These are phyloP conservation scores for Aspergillus ochraceus DNA, from an alignment of 2,329 filamentous ascomycete species.

Conservation along the genomic window DNA sequence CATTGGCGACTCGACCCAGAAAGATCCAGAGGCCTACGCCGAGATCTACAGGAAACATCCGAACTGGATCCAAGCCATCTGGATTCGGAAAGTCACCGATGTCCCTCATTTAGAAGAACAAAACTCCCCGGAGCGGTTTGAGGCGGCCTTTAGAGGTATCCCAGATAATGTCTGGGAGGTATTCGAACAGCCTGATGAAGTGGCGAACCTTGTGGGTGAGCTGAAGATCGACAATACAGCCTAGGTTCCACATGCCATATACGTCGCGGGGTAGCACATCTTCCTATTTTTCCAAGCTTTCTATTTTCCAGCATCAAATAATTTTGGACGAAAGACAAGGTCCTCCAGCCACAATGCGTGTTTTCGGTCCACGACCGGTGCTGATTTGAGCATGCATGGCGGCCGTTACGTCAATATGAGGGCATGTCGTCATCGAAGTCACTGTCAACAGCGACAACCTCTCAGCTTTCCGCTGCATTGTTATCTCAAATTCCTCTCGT, in stretches of 20 bases:
- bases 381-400: slow-evolving; percentile 19
- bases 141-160: slow-evolving; percentile 76
- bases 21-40: slow-evolving; percentile 86
- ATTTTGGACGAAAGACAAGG: background rate
- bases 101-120: slow-evolving; percentile 73
- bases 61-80: slow-evolving; percentile 78
- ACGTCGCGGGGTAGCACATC: background rate
- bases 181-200: slow-evolving; percentile 73
- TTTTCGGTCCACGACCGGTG: background rate
- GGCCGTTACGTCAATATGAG: slow-evolving; percentile 20
- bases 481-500: background rate
- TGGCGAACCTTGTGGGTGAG: slow-evolving; percentile 39
- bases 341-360: background rate
- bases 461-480: background rate
- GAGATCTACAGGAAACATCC: slow-evolving; percentile 69
- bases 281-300: background rate
- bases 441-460: too few relatives aligned
- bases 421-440: background rate
- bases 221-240: background rate
- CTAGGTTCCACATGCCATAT: background rate
- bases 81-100: slow-evolving; percentile 80
- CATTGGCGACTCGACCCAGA: slow-evolving; percentile 89
- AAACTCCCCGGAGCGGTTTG: slow-evolving; percentile 73
- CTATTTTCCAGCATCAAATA: background rate
- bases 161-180: slow-evolving; percentile 74